A percentile compares a stretch with the other conserved stretches of the same genome.
phyloP scores from a whole-genome alignment of 306 rosid genomes.

The Abrus pulchellus region DNA sequence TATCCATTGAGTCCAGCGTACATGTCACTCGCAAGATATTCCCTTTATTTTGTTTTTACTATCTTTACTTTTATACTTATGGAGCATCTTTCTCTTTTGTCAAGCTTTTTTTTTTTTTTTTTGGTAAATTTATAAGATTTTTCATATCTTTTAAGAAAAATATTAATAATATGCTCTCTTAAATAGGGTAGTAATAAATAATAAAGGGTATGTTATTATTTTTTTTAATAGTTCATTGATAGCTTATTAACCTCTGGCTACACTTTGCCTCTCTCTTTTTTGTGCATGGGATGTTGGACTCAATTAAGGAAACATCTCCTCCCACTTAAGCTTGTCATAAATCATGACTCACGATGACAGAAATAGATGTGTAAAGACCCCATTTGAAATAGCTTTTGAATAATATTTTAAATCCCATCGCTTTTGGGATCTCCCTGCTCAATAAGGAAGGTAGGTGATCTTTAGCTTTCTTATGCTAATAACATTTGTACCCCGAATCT shows the following conservation, averaged over 20 bases:
- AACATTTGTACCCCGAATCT: conserved; percentile 29
- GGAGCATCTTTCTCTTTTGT: not conserved
- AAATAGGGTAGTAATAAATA: too few relatives aligned
- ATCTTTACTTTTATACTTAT: not conserved
- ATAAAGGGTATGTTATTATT: not conserved
- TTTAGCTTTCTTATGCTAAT: conserved; percentile 39
- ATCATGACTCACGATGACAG: not conserved
- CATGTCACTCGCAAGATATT: not conserved
- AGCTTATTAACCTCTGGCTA: not conserved
- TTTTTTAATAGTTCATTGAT: not conserved
- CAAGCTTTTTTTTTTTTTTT: not conserved
- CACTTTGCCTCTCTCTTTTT: not conserved
- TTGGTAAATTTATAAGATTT: not conserved
- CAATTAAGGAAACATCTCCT: conserved; percentile 41
- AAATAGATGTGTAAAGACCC: conserved; percentile 7
- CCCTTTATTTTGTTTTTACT: not conserved
- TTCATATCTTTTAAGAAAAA: not conserved
- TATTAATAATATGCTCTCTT: too few relatives aligned
- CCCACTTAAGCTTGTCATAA: conserved; percentile 1
- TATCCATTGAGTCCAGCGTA: not conserved
- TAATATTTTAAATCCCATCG: conserved; percentile 35
- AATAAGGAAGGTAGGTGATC: conserved; percentile 28
- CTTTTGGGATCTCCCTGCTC: not conserved
- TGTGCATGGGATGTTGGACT: conserved; percentile 21
- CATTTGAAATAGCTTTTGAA: conserved; percentile 19